Base-by-base conservation (phyloP, 2,329 filamentous ascomycete species). In the Epichloe scottii region DNA sequence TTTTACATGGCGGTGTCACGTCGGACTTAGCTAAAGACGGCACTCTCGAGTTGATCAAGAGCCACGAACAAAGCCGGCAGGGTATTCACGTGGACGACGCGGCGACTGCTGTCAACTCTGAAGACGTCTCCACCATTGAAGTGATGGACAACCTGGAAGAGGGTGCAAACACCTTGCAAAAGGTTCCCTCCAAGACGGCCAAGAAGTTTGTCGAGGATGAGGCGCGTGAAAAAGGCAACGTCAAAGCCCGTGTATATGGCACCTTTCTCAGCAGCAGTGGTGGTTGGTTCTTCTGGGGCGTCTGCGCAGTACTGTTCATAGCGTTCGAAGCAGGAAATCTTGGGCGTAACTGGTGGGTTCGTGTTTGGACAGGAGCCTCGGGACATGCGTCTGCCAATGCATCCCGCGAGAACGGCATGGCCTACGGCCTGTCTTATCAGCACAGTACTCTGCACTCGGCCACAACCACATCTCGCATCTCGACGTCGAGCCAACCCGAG, bases 121-220 rank as follows among this genome's bases (percentile, higher is more conserved):
- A 77, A 48, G 68, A 74, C 23, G 68, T 67, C 0, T 76, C 73
- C 1, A 58, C 73, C 1, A 59, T 71, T 39, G 58, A 60, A 2
- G 72, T 69, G 6, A 65, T 65, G 7, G 68, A 71, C 7, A 68
- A 69, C 12, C 57, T 60, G 3, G 63, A 66, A n/a, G 69, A 66
- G n/a, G 57, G 56, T 12, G 49, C 49, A 12, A 63, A 68, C 19
- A 64, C 68, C 2, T 63, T 79, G 39, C 71, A 72, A 46, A 79
- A 78, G 58, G 63, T 75, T 0, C 60, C 71, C 2, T 75, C 75
- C 3, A 77, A 77, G 60, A 65, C 67, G 5, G 75, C 80, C 0
- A 81, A 81, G 56, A 85, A 88, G 63, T 91, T 90, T 56, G 78
- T 87, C 26, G 82, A 89, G 60, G 85, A 89, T 3, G 87, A 93